phyloP scores from a whole-genome alignment of 805 yeast species.

The Metschnikowia gruessii region DNA sequence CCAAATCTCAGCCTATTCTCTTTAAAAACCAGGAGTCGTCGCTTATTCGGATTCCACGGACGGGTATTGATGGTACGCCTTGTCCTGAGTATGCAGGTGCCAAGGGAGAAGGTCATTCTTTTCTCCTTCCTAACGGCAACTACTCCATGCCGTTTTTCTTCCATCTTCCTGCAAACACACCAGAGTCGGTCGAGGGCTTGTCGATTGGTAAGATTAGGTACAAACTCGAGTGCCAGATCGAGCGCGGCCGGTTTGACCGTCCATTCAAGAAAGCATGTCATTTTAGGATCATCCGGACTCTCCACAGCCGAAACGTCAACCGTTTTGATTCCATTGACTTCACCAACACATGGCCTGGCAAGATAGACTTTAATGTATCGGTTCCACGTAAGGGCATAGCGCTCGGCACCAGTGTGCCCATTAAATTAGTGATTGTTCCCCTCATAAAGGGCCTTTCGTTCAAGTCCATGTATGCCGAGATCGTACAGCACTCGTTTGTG shows the following conservation, averaged over 20 bases:
- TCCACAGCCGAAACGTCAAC: constrained; percentile 38
- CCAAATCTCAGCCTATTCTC: constrained; percentile 32
- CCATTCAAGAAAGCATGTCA: constrained; percentile 34
- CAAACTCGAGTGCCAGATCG: constrained; percentile 40
- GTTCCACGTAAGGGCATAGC: constrained; percentile 46
- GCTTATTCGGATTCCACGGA: constrained; percentile 28
- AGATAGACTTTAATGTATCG: constrained; percentile 48
- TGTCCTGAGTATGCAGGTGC: constrained; percentile 15
- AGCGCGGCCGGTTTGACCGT: constrained; percentile 44
- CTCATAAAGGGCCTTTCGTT: constrained; percentile 43
- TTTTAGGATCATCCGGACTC: constrained; percentile 44
- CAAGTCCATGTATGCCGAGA: constrained; percentile 31
- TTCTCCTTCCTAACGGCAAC: constrained; percentile 49
- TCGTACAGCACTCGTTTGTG: constrained; percentile 39
- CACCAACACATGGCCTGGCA: constrained; percentile 51
- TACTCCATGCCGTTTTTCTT: constrained; percentile 48
- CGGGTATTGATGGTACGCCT: constrained; percentile 45
- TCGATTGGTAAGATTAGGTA: constrained; percentile 42
- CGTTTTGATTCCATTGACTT: constrained; percentile 45
- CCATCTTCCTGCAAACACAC: constrained; percentile 43
- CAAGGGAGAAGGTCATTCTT: constrained; percentile 28
- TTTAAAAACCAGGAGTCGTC: constrained; percentile 17
- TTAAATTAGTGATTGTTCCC: constrained; percentile 45
- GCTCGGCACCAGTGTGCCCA: constrained; percentile 43
- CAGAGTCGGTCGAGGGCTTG: constrained; percentile 53